These are phyloP conservation scores for Priceomyces melissophilus DNA, from an alignment of 805 yeast species.

Conservation along the genomic window DNA sequence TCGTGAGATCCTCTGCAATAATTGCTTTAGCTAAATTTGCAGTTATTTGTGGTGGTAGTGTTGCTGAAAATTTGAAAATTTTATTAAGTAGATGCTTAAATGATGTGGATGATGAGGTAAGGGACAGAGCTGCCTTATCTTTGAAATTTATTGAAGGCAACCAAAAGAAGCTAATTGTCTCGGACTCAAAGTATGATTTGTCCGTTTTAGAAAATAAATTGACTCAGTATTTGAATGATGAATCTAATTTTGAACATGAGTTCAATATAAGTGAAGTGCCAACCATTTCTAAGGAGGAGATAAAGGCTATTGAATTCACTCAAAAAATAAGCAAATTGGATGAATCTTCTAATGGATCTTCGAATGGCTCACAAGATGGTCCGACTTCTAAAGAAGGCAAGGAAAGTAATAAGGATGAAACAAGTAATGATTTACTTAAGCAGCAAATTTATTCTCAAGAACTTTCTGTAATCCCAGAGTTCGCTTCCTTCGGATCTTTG, in stretches of 20 bases:
- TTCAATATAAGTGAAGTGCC: conserved; percentile 75
- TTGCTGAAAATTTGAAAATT: conserved; percentile 66
- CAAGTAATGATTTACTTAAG: conserved; percentile 31
- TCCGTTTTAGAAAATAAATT: conserved; percentile 75
- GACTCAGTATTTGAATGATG: conserved; percentile 63
- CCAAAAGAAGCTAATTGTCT: conserved; percentile 51
- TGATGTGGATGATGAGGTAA: conserved; percentile 93
- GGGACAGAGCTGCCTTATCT: conserved; percentile 93
- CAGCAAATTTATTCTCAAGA: conserved; percentile 70
- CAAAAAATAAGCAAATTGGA: conserved; percentile 44
- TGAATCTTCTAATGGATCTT: conserved; percentile 13
- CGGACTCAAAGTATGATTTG: conserved; percentile 68
- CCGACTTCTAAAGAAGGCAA: conserved; percentile 15
- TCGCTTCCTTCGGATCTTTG: conserved; percentile 68
- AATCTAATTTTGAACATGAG: conserved; percentile 46
- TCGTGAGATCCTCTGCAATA: conserved; percentile 94
- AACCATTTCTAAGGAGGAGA: conserved; percentile 61
- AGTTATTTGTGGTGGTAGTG: conserved; percentile 62
- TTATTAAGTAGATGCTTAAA: conserved; percentile 78
- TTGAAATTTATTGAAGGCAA: conserved; percentile 54
- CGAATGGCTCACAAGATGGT: conserved; percentile 18
- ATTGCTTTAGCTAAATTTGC: conserved; percentile 90
- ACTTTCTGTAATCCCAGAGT: conserved; percentile 67
- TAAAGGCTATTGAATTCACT: conserved; percentile 59
- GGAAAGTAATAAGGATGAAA: conserved; percentile 10